phyloP scores from a whole-genome alignment of 2,329 filamentous ascomycete genomes.

The Microcera coccophila region DNA sequence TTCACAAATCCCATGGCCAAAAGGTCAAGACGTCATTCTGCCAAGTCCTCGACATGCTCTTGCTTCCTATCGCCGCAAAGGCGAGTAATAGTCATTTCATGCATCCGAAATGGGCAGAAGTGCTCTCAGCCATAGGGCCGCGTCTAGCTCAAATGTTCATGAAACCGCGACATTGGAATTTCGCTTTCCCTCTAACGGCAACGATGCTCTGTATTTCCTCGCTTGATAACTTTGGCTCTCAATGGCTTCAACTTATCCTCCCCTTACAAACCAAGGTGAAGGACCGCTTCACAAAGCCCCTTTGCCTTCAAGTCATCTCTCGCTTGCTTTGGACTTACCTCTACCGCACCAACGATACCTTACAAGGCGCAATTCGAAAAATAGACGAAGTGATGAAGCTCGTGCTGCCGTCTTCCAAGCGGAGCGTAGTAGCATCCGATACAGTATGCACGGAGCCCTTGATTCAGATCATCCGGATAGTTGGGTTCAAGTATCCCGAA shows the following conservation, averaged over 20 bases:
- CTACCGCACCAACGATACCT: constrained; percentile 73
- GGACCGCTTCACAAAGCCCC: constrained; percentile 71
- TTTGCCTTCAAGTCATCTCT: constrained; percentile 85
- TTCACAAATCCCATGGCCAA: constrained; percentile 79
- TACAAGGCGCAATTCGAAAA: constrained; percentile 66
- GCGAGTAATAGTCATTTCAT: constrained; percentile 72
- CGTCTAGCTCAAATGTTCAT: constrained; percentile 78
- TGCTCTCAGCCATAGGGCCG: constrained; percentile 72
- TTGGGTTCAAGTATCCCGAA: constrained; percentile 90
- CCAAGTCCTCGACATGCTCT: constrained; percentile 79
- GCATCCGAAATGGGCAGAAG: constrained; percentile 80
- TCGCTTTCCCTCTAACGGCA: constrained; percentile 82
- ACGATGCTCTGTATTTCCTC: constrained; percentile 85
- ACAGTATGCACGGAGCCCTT: constrained; percentile 80
- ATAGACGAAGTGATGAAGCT: constrained; percentile 86
- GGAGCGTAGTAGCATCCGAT: constrained; percentile 78
- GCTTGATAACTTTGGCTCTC: constrained; percentile 73
- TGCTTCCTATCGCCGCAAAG: constrained; percentile 81
- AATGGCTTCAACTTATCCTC: constrained; percentile 81
- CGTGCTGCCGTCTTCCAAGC: constrained; percentile 75
- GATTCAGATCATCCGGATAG: constrained; percentile 89
- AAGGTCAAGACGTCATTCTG: constrained; percentile 93
- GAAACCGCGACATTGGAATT: constrained; percentile 89
- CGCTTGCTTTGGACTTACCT: constrained; percentile 92
- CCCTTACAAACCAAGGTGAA: constrained; percentile 78